Conservation (phyloP, 352 stramenopile genomes). For the Plasmopara muralis region DNA sequence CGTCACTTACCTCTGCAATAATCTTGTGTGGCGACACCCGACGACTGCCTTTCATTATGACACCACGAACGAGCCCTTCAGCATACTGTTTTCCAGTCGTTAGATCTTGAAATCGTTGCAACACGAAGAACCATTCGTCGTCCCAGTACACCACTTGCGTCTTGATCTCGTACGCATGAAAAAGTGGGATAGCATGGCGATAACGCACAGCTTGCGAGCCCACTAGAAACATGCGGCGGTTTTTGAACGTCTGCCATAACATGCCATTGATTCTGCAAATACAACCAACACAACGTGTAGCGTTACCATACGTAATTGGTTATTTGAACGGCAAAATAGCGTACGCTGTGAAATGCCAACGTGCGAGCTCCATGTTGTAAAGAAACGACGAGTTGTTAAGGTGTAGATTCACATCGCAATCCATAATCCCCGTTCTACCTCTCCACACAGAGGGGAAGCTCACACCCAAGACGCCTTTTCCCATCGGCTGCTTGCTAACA, state of each 20-base stretch:
- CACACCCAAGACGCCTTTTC: constrained; percentile 40
- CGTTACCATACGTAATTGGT: neutral
- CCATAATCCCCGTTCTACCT: constrained; percentile 52
- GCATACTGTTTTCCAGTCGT: constrained; percentile 43
- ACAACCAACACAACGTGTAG: constrained; percentile 1
- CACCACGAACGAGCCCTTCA: constrained; percentile 33
- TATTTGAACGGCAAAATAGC: too few species aligned
- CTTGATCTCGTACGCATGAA: constrained; percentile 56
- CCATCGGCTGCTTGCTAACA: constrained; percentile 35
- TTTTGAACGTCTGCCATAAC: constrained; percentile 51
- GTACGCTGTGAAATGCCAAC: constrained; percentile 76
- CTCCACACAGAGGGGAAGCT: constrained; percentile 63
- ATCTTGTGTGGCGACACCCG: constrained; percentile 18
- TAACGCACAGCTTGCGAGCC: constrained; percentile 59
- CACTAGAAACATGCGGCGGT: constrained; percentile 52
- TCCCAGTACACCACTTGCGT: constrained; percentile 49
- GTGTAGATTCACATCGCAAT: constrained; percentile 83
- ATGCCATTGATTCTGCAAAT: constrained; percentile 36
- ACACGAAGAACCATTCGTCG: constrained; percentile 56
- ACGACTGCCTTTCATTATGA: constrained; percentile 20
- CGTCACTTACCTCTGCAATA: constrained; percentile 17
- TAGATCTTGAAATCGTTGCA: constrained; percentile 52
- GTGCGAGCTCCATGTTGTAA: constrained; percentile 81
- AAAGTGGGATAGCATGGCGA: constrained; percentile 49
- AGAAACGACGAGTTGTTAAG: constrained; percentile 82